These are phyloP conservation scores for Apocynum venetum DNA, from an alignment of 257 asterid species.

Conservation along the genomic window DNA sequence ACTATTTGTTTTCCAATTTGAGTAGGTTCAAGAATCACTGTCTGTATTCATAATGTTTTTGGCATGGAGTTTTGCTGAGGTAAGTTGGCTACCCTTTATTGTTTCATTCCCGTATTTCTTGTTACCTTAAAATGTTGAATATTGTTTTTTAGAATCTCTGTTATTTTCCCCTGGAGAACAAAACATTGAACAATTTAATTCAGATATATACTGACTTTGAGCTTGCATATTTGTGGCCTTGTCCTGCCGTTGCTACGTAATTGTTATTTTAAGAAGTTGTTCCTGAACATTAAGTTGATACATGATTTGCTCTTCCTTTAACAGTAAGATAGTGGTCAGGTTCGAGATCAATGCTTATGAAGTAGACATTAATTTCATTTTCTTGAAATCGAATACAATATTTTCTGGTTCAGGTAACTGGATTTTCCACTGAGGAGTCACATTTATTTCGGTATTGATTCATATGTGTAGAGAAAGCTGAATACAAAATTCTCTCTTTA, in stretches of 20 bases:
- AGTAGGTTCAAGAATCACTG: constrained; percentile 70
- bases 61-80: constrained; percentile 91
- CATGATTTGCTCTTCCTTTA: no score
- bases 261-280: background rate
- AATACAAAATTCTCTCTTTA: background rate
- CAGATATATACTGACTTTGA: background rate
- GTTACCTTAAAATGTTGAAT: background rate
- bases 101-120: constrained; percentile 8
- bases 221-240: background rate
- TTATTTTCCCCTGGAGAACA: no score
- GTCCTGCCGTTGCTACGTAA: background rate
- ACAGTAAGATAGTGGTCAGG: background rate
- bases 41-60: constrained; percentile 69
- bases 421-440: background rate
- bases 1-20: background rate
- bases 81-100: constrained; percentile 21
- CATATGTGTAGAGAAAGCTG: background rate
- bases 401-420: background rate
- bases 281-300: background rate
- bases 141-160: background rate
- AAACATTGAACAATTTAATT: background rate
- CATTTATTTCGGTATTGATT: background rate
- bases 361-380: background rate
- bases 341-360: background rate
- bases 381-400: background rate